Percentiles rank a stretch among this genome's conserved stretches.
Conservation (phyloP, 2,329 filamentous ascomycete species). For the Hymenotorrendiella dingleyae region DNA sequence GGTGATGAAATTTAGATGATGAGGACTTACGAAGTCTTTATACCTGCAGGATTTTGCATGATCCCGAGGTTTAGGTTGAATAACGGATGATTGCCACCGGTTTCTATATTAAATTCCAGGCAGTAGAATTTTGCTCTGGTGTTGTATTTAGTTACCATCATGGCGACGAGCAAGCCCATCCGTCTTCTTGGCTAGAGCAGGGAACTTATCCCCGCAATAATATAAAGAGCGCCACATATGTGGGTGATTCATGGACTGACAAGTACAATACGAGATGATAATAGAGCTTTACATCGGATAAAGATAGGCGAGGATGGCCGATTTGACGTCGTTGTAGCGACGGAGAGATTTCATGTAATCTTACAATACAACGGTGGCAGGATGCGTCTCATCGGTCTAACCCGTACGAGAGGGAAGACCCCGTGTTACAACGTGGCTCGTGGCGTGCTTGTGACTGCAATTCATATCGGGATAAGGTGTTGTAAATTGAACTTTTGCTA, state of each 20-base stretch:
- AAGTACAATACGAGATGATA: conserved; percentile 18
- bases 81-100: conserved; percentile 14
- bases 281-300: conserved; percentile 17
- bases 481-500: conserved; percentile 18
- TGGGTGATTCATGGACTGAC: conserved; percentile 11
- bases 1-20: conserved; percentile 6
- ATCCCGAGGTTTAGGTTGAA: neutral
- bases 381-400: neutral
- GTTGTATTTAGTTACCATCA: conserved; percentile 9
- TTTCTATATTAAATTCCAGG: conserved; percentile 13
- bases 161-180: conserved; percentile 9
- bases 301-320: conserved; percentile 15
- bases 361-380: neutral
- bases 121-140: conserved; percentile 8
- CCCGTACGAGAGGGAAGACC: conserved; percentile 7
- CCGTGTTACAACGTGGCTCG: conserved; percentile 16
- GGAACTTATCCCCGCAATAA: conserved; percentile 16
- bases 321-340: neutral
- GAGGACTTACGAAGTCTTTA: conserved; percentile 11
- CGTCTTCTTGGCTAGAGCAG: conserved; percentile 7
- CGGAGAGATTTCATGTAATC: neutral
- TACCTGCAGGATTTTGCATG: conserved; percentile 11
- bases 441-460: conserved; percentile 20
- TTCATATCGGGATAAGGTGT: conserved; percentile 17
- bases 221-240: conserved; percentile 12